Base-by-base conservation (phyloP, 83 land plant species). In the Diphasiastrum complanatum region DNA sequence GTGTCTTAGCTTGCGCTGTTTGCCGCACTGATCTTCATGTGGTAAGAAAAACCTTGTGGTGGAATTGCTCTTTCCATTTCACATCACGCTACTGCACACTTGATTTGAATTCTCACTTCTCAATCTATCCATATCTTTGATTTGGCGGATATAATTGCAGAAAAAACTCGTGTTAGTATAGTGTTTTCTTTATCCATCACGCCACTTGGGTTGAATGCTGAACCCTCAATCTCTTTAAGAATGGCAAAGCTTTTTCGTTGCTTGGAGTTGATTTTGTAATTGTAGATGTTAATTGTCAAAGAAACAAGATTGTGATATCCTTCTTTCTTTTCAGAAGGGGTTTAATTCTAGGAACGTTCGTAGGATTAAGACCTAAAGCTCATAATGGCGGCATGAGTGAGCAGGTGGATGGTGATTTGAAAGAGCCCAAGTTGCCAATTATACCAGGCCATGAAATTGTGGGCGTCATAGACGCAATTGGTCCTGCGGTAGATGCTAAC, bases 1-100 rank as follows among this genome's bases (percentile, higher is more conserved):
- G 65, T 3, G 68, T 65, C 8, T 31, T 28, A 36, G 68, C 68
- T 0, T 65, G 68, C 37, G 68, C 68, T 30, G 68, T 65, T 33
- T 65, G 68, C 41, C 67, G 68, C 67, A 65, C 68, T 32, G 68
- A 65, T 58, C 25, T 65, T 18, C 68, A 65, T 4, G 66, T 65
- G 68, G 68, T 65, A 33, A 0, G 68, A 5, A 26, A 10, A 22
- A 22, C 20, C 11, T 3, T 12, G 19, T 27, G 40, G 8, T 16
- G 20, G 38, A 33, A 33, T 14, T 10, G 24, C 12, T 55, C 22
- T 33, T 25, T 33, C 33, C 33, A 20, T 55, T 14, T 8, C 4
- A 55, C 20, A 16, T 33, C 32, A 26, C 23, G n/a, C n/a, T n/a
- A n/a, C n/a, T n/a, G n/a, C n/a, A n/a, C n/a, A n/a, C n/a, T n/a